These are phyloP conservation scores for Basidiobolus meristosporus DNA, from an alignment of 371 early-diverging fungal genomes.

Conservation along the genomic window DNA sequence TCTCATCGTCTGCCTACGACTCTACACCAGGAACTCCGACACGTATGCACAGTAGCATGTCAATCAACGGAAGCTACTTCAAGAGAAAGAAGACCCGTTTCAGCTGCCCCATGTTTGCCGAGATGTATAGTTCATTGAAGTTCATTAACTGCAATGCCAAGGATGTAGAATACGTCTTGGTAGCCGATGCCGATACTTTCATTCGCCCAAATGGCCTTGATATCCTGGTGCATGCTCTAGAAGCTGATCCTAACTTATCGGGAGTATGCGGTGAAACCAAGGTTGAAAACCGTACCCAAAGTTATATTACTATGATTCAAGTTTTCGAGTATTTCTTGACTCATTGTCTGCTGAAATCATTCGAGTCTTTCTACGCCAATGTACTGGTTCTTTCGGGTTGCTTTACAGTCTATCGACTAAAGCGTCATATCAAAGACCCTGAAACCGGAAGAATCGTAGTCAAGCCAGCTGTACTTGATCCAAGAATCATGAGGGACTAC, in stretches of 20 bases:
- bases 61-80: too few species aligned
- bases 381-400: conserved; percentile 94
- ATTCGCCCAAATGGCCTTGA: conserved; percentile 68
- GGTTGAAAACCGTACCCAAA: conserved; percentile 70
- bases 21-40: too few species aligned
- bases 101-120: conserved; percentile 57
- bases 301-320: conserved; percentile 95
- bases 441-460: conserved; percentile 63
- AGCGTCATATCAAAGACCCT: conserved; percentile 62
- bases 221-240: conserved; percentile 72
- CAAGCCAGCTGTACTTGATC: conserved; percentile 73
- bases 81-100: too few species aligned
- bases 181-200: conserved; percentile 92
- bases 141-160: conserved; percentile 76
- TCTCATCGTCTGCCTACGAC: too few species aligned
- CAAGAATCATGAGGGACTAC: conserved; percentile 69
- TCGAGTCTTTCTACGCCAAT: conserved; percentile 96
- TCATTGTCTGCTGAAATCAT: conserved; percentile 94
- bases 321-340: conserved; percentile 98
- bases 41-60: too few species aligned
- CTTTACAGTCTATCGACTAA: conserved; percentile 89
- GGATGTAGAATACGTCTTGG: conserved; percentile 81
- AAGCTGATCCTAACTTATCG: conserved; percentile 72
- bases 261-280: conserved; percentile 90
- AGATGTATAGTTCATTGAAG: conserved; percentile 83